Evolutionary conservation across 306 rosid genomes (phyloP), one percentile per base, ranked within the genome.

Genomic region (Alnus rubra): DNA sequence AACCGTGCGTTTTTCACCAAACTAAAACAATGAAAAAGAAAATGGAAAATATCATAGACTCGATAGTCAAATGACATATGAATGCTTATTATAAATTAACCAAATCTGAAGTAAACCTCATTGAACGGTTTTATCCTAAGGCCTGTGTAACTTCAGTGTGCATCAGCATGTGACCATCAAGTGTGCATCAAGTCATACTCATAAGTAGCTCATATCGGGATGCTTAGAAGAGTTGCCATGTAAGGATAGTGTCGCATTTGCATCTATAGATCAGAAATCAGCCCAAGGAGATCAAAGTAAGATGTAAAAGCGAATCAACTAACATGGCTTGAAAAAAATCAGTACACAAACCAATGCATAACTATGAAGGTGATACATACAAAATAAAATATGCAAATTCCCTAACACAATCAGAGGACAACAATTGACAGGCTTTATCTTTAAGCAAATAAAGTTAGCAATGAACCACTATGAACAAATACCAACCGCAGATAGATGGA

Each of bases 401-500:
- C 45, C 65, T 64, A 76, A 86, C 42, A 77, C 75, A 89, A 64
- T 73, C 76, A 71, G 73, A 69, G 81, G 79, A 74, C 71, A 84
- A 73, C 53, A 67, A 81, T 74, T 49, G 75, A 79, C 84, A 51
- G 15, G 68, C 76, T 75, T 73, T 52, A 82, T 44, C 58, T 33
- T 58, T 23, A 74, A 79, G 81, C 72, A 79, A 85, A 86, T 74
- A 87, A 85, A 80, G 87, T 91, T 78, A 84, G 80, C 69, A 81
- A 87, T 59, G 71, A 82, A 87, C 79, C 72, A 39, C 83, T 80
- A 83, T 77, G 73, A 83, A 87, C 81, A 35, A 87, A 86, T 75
- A 83, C 82, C 69, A 79, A 84, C 71, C 65, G 81, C 84, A 82
- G 70, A 78, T 72, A 80, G 87, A 75, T 64, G 72, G 81, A 78